Conservation (phyloP, 2,329 filamentous ascomycete species). For the Aspergillus transmontanensis region DNA sequence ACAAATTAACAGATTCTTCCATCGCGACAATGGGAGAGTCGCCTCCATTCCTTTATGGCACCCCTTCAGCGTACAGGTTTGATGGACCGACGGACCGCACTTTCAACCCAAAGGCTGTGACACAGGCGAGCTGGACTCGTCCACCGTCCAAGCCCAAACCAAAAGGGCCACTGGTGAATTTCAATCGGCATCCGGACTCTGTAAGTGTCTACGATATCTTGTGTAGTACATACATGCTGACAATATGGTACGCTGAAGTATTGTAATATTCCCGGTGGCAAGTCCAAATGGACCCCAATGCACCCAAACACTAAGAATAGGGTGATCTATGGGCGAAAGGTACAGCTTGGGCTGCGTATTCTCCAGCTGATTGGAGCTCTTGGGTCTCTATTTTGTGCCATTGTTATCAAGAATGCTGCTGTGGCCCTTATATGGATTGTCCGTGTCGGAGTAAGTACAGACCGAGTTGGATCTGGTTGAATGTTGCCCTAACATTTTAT, state of each 20-base stretch:
- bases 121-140: constrained; percentile 73
- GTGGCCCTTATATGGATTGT: constrained; percentile 71
- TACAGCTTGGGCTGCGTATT: constrained; percentile 70
- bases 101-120: constrained; percentile 89
- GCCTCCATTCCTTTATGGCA: constrained; percentile 75
- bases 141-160: constrained; percentile 63
- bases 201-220: constrained; percentile 50
- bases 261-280: constrained; percentile 62
- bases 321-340: constrained; percentile 68
- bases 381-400: constrained; percentile 73
- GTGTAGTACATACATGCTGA: background rate
- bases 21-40: constrained; percentile 52
- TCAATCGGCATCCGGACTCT: constrained; percentile 81
- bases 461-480: background rate
- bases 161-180: constrained; percentile 74
- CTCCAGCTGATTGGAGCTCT: constrained; percentile 69
- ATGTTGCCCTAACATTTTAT: background rate
- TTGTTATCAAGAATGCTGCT: constrained; percentile 72
- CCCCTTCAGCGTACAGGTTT: constrained; percentile 55
- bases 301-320: constrained; percentile 68
- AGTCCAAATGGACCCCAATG: constrained; percentile 66
- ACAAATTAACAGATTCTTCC: constrained; percentile 22
- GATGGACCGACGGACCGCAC: constrained; percentile 53
- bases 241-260: constrained; percentile 33
- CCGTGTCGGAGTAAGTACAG: constrained; percentile 67